These are phyloP conservation scores for Fusarium graminum DNA, from an alignment of 2,329 filamentous ascomycete genomes.

Conservation along the genomic window DNA sequence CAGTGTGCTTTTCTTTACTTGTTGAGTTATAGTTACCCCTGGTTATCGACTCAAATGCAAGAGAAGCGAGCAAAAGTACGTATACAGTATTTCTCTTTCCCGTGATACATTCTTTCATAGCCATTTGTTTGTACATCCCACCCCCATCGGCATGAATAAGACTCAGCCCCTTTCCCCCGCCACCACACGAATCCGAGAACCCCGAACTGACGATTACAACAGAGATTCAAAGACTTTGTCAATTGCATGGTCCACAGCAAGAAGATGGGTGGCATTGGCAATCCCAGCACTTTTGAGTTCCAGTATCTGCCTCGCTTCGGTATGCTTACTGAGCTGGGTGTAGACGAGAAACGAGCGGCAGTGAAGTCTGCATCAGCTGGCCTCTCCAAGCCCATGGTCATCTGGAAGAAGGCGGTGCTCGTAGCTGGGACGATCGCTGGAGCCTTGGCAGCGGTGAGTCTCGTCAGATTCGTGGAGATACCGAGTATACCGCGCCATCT, in stretches of 20 bases:
- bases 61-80: conserved; percentile 51
- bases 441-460: conserved; percentile 32
- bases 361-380: conserved; percentile 1
- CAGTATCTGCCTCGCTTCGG: conserved; percentile 72
- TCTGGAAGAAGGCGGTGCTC: conserved; percentile 40
- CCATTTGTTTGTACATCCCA: not conserved
- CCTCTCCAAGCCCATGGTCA: conserved; percentile 13
- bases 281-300: conserved; percentile 75
- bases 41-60: conserved; percentile 55
- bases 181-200: not conserved
- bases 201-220: conserved; percentile 29
- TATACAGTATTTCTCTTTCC: conserved; percentile 3
- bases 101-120: not conserved
- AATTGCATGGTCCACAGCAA: conserved; percentile 71
- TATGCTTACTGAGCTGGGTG: conserved; percentile 53
- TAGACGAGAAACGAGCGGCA: conserved; percentile 6
- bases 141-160: not conserved
- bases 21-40: conserved; percentile 61
- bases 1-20: conserved; percentile 76
- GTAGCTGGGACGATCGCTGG: conserved; percentile 29
- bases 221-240: conserved; percentile 48
- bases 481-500: conserved; percentile 37
- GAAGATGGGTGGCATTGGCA: conserved; percentile 70
- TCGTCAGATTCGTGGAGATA: conserved; percentile 34
- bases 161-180: not conserved